These are phyloP conservation scores for Mortierella claussenii DNA, from an alignment of 192 early-diverging fungal species.

Conservation along the genomic window DNA sequence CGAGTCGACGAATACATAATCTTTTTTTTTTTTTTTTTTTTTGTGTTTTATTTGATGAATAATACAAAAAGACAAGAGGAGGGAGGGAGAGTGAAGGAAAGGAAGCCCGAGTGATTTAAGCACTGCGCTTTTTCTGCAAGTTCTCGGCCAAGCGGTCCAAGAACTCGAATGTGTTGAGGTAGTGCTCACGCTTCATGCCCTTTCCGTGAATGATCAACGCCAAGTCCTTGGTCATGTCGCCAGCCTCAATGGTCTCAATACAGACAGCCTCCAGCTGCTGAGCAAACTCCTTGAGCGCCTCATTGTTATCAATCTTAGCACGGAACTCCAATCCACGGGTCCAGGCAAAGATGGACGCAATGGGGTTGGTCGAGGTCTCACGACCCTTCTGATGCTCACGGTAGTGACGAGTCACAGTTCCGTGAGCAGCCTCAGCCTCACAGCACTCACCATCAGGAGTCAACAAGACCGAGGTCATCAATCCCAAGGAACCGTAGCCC, in stretches of 20 bases:
- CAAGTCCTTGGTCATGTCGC: constrained; percentile 98
- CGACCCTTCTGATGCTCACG: constrained; percentile 98
- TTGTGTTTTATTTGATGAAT: neutral
- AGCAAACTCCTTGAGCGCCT: constrained; percentile 78
- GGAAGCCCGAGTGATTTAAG: constrained; percentile 10
- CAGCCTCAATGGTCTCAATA: constrained; percentile 85
- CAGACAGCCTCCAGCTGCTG: constrained; percentile 88
- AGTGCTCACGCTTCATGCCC: constrained; percentile 82
- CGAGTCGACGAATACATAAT: neutral
- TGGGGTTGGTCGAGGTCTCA: constrained; percentile 96
- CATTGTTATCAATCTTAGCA: constrained; percentile 92
- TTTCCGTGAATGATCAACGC: constrained; percentile 95
- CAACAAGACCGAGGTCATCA: constrained; percentile 97
- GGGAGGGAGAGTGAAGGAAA: too few species aligned
- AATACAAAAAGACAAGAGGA: neutral
- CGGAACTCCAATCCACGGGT: constrained; percentile 95
- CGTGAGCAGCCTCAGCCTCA: constrained; percentile 98
- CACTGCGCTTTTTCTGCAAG: constrained; percentile 56
- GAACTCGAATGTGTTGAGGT: constrained; percentile 91
- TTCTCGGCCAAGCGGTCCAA: constrained; percentile 85
- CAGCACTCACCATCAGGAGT: constrained; percentile 92
- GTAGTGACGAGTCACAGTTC: constrained; percentile 96
- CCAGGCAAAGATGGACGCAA: constrained; percentile 97
- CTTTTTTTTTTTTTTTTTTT: neutral
- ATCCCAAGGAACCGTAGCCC: constrained; percentile 93